Evolutionary conservation across 306 rosid genomes (phyloP).

Genomic region (Gastrolobium villosum): DNA sequence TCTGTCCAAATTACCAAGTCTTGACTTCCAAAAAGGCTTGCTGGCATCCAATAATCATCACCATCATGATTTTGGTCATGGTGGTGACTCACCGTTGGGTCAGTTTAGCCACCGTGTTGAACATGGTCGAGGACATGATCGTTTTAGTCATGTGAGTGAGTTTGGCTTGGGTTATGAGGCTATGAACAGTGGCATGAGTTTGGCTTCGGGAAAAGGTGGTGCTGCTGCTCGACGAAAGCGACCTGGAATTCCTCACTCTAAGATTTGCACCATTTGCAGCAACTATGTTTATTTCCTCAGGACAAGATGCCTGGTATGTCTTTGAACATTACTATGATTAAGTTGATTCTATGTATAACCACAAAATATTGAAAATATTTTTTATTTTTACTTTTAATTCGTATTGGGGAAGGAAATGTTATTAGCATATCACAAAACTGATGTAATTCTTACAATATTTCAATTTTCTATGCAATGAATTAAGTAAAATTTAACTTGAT

Average conservation of each 20-base stretch:
- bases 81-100: not conserved
- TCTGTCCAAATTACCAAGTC: slow-evolving; percentile 62
- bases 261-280: slow-evolving; percentile 76
- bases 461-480: not conserved
- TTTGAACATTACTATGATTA: not conserved
- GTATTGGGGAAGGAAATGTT: not conserved
- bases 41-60: slow-evolving; percentile 46
- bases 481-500: not conserved
- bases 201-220: slow-evolving; percentile 52
- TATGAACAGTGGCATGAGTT: slow-evolving; percentile 52
- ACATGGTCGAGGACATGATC: slow-evolving; percentile 4
- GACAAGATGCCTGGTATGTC: slow-evolving; percentile 81
- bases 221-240: slow-evolving; percentile 53
- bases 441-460: not conserved
- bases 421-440: not conserved
- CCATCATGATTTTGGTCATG: not conserved
- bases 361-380: not conserved
- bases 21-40: slow-evolving; percentile 67
- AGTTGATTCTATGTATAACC: not conserved
- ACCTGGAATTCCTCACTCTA: slow-evolving; percentile 87
- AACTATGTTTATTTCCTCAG: slow-evolving; percentile 71
- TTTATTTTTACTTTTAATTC: not conserved
- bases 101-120: not conserved
- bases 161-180: slow-evolving; percentile 50
- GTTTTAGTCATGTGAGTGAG: slow-evolving; percentile 46